phyloP scores from a whole-genome alignment of 169 alveolate species.

The Pseudocohnilembus persalinus region DNA sequence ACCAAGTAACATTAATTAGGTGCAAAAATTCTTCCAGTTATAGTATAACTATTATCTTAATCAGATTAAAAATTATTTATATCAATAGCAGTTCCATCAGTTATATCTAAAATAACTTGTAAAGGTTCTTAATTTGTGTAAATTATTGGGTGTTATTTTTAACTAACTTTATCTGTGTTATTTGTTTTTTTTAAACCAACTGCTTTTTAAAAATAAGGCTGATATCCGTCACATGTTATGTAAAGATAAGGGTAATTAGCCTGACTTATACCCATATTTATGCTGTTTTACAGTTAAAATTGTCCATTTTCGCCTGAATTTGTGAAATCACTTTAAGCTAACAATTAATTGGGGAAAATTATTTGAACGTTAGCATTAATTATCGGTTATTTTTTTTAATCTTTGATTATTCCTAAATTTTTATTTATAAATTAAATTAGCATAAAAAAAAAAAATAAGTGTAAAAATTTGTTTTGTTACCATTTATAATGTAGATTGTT shows the following conservation, averaged over 20 bases:
- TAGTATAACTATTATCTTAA: neutral
- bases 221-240: neutral
- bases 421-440: too few relatives aligned
- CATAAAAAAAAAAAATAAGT: too few relatives aligned
- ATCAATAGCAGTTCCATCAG: neutral
- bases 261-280: neutral
- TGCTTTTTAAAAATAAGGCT: neutral
- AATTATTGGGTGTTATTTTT: too few relatives aligned
- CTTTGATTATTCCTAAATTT: neutral
- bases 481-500: too few relatives aligned
- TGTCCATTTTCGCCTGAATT: neutral
- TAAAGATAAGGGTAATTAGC: neutral
- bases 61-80: too few relatives aligned
- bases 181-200: too few relatives aligned
- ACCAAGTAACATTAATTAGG: neutral
- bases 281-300: neutral
- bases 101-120: too few relatives aligned
- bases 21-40: neutral
- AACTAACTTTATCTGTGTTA: too few relatives aligned
- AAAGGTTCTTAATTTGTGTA: too few relatives aligned
- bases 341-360: neutral
- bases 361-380: neutral
- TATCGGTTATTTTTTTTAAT: too few relatives aligned
- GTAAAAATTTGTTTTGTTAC: too few relatives aligned
- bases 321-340: neutral